Conservation (phyloP, 2,329 filamentous ascomycete species). For the Botryotinia globosa region DNA sequence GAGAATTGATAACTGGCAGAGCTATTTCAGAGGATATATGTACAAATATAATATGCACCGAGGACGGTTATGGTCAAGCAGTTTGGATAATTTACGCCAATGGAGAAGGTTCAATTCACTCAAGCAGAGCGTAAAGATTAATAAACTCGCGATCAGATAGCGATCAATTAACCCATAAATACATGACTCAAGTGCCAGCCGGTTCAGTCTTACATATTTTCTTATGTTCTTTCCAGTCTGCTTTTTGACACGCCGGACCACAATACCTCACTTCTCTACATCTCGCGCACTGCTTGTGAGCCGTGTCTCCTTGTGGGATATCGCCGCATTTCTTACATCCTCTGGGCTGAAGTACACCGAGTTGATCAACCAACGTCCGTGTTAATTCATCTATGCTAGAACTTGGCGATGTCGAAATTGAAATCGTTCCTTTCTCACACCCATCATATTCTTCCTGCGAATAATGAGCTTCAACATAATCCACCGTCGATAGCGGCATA, state of each 20-base stretch:
- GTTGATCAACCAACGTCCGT: no score
- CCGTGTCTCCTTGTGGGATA: background rate
- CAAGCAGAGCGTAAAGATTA: no score
- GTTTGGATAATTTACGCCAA: background rate
- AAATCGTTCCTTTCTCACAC: no score
- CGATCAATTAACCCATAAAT: no score
- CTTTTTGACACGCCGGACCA: background rate
- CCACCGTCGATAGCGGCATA: conserved; percentile 4
- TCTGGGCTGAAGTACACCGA: background rate
- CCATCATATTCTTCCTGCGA: background rate
- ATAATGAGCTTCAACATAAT: background rate
- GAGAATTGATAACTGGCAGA: background rate
- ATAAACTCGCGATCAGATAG: background rate
- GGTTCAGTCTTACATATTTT: background rate
- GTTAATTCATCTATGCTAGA: background rate
- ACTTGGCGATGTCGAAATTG: no score
- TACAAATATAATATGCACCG: background rate
- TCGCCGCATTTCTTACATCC: background rate
- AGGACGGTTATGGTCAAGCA: background rate
- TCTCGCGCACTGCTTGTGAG: background rate
- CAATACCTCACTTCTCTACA: background rate
- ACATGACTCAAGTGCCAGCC: background rate
- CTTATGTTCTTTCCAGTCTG: conserved; percentile 7
- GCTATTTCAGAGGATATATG: background rate
- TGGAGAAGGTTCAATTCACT: background rate